A percentile compares a stretch with the other conserved stretches of the same genome.
phyloP scores from a whole-genome alignment of 1,284 basidiomycete species.

The Moesziomyces globuligerus region DNA sequence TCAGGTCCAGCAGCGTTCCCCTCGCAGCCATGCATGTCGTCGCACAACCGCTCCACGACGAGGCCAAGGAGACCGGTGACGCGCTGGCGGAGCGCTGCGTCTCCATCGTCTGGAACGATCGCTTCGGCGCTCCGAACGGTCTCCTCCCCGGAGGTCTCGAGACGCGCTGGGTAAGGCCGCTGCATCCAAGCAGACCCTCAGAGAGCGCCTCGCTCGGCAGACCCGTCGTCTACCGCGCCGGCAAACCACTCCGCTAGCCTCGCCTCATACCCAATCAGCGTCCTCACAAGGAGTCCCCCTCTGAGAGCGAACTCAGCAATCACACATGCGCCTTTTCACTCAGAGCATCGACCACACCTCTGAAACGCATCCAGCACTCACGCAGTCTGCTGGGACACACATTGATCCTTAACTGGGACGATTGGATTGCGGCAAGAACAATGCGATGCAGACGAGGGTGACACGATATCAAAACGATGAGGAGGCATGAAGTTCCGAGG shows the following conservation, averaged over 20 bases:
- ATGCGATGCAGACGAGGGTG: too few relatives aligned
- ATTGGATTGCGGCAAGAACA: too few relatives aligned
- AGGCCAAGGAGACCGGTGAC: not conserved
- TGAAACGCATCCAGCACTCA: too few relatives aligned
- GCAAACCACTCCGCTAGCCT: constrained; percentile 9
- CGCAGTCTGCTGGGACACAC: too few relatives aligned
- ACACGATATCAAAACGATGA: too few relatives aligned
- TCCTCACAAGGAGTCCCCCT: too few relatives aligned
- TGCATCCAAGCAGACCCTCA: not conserved
- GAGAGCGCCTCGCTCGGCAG: constrained; percentile 7
- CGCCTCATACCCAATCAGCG: too few relatives aligned
- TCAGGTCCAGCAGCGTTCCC: constrained; percentile 40
- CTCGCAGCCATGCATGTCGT: constrained; percentile 47
- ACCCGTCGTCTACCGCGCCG: constrained; percentile 27
- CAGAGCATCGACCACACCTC: too few relatives aligned
- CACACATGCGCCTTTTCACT: too few relatives aligned
- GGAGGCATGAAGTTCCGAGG: too few relatives aligned
- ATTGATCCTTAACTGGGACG: too few relatives aligned
- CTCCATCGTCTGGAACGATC: constrained; percentile 41
- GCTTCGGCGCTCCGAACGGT: constrained; percentile 21
- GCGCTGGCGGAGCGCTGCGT: constrained; percentile 22
- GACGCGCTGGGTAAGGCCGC: constrained; percentile 19
- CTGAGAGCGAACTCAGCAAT: too few relatives aligned
- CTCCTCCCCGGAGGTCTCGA: constrained; percentile 34
- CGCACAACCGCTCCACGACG: constrained; percentile 1